phyloP scores from a whole-genome alignment of 805 yeast genomes.

The Kodamaea hsintzibuensis region DNA sequence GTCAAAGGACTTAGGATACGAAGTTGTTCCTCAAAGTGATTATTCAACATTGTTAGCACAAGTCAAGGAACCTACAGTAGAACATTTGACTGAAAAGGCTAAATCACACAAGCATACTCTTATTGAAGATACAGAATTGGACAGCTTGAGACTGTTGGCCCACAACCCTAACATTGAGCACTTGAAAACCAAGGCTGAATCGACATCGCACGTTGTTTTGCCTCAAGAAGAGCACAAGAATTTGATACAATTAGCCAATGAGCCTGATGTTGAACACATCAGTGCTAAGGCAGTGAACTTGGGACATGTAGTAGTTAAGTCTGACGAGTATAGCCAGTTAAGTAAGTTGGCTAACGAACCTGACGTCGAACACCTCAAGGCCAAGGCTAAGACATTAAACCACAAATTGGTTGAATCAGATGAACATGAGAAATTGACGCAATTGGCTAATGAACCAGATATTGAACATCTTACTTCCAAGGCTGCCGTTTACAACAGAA shows the following conservation, averaged over 20 bases:
- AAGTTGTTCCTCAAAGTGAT: slow-evolving; percentile 1
- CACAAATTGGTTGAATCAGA: slow-evolving; percentile 9
- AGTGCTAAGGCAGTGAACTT: slow-evolving; percentile 6
- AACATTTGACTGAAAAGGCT: slow-evolving; percentile 18
- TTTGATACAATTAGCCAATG: slow-evolving; percentile 13
- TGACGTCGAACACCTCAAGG: slow-evolving; percentile 20
- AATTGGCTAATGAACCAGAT: slow-evolving; percentile 22
- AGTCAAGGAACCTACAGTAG: slow-evolving; percentile 22
- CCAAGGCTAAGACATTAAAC: slow-evolving; percentile 12
- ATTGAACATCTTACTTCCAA: slow-evolving; percentile 22
- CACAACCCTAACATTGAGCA: slow-evolving; percentile 23
- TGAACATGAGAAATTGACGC: slow-evolving; percentile 12
- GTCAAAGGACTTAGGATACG: slow-evolving; percentile 4
- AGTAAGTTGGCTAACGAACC: slow-evolving; percentile 22
- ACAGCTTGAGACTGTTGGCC: slow-evolving; percentile 14
- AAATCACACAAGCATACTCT: slow-evolving; percentile 14
- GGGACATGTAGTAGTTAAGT: slow-evolving; percentile 6
- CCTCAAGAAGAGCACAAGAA: slow-evolving; percentile 14
- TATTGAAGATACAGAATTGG: slow-evolving; percentile 14
- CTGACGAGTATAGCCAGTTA: slow-evolving; percentile 12
- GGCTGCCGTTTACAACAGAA: slow-evolving; percentile 21
- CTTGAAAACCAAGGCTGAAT: slow-evolving; percentile 15
- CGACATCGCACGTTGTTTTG: slow-evolving; percentile 17
- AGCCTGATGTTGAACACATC: slow-evolving; percentile 11
- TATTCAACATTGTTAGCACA: neutral